These are phyloP conservation scores for Stagonosporopsis rhizophila DNA, from an alignment of 2,329 filamentous ascomycete genomes.

Conservation along the genomic window DNA sequence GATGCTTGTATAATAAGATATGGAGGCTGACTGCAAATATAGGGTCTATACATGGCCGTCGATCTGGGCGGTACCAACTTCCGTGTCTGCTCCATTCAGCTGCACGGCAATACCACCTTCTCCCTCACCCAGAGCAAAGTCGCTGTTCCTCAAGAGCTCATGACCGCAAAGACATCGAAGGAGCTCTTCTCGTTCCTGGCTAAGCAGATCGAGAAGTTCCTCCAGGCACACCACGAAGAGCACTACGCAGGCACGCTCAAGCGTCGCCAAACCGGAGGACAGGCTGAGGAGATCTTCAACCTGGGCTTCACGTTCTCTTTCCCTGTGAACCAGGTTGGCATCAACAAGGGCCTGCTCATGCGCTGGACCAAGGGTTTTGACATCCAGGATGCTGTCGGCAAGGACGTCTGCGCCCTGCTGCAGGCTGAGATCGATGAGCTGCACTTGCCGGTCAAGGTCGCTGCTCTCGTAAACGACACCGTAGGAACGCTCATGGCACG, in stretches of 20 bases:
- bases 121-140: conserved; percentile 92
- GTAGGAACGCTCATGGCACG: conserved; percentile 97
- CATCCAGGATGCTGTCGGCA: conserved; percentile 90
- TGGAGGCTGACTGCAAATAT: conserved; percentile 15
- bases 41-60: conserved; percentile 95
- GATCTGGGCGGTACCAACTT: conserved; percentile 99
- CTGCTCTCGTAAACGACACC: conserved; percentile 95
- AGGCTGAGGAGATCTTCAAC: conserved; percentile 82
- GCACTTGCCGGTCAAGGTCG: conserved; percentile 88
- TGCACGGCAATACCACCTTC: conserved; percentile 95
- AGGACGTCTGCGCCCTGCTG: conserved; percentile 91
- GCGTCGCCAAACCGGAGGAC: conserved; percentile 67
- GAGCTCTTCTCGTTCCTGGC: conserved; percentile 94
- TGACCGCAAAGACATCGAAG: conserved; percentile 84
- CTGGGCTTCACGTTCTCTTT: conserved; percentile 99
- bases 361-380: conserved; percentile 99
- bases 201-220: conserved; percentile 87
- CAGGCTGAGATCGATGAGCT: conserved; percentile 89
- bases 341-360: conserved; percentile 93
- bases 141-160: conserved; percentile 85
- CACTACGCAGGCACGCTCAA: conserved; percentile 77
- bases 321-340: conserved; percentile 89
- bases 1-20: not conserved
- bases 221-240: conserved; percentile 85
- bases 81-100: conserved; percentile 90